Conservation (phyloP, 441 rosid species). For the Populus trichocarpa region DNA sequence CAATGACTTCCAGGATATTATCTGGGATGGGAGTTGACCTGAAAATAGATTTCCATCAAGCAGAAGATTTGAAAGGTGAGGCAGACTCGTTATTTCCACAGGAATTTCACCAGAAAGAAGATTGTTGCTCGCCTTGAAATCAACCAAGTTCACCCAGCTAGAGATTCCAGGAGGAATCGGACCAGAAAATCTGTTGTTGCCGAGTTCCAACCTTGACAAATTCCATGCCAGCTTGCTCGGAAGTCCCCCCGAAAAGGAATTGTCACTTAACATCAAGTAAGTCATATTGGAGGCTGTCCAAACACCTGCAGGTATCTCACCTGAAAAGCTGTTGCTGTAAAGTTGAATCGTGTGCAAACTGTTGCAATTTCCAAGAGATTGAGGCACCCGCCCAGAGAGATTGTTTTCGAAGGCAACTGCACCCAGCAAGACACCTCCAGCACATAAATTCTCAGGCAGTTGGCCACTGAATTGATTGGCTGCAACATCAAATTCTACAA, state of each 20-base stretch:
- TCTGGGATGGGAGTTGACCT: slow-evolving; percentile 56
- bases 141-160: slow-evolving; percentile 50
- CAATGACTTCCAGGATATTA: slow-evolving; percentile 63
- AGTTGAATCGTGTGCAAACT: slow-evolving; percentile 57
- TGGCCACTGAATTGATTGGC: slow-evolving; percentile 61
- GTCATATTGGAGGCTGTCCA: slow-evolving; percentile 63
- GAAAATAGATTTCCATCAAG: slow-evolving; percentile 63
- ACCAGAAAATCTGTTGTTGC: slow-evolving; percentile 70
- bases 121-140: slow-evolving; percentile 66
- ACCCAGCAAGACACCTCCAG: slow-evolving; percentile 49
- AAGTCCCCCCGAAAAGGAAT: slow-evolving; percentile 62
- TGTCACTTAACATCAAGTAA: slow-evolving; percentile 53
- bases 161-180: slow-evolving; percentile 53
- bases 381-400: slow-evolving; percentile 63
- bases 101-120: slow-evolving; percentile 63
- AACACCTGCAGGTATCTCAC: slow-evolving; percentile 60
- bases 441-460: slow-evolving; percentile 67
- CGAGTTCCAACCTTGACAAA: slow-evolving; percentile 62
- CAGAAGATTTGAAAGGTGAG: slow-evolving; percentile 33
- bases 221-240: slow-evolving; percentile 61
- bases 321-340: slow-evolving; percentile 60
- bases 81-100: slow-evolving; percentile 49
- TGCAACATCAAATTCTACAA: slow-evolving; percentile 56
- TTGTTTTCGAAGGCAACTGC: slow-evolving; percentile 58
- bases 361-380: slow-evolving; percentile 58